Base-by-base conservation (phyloP, 2,329 filamentous ascomycete genomes). In the Celoporthe dispersa region DNA sequence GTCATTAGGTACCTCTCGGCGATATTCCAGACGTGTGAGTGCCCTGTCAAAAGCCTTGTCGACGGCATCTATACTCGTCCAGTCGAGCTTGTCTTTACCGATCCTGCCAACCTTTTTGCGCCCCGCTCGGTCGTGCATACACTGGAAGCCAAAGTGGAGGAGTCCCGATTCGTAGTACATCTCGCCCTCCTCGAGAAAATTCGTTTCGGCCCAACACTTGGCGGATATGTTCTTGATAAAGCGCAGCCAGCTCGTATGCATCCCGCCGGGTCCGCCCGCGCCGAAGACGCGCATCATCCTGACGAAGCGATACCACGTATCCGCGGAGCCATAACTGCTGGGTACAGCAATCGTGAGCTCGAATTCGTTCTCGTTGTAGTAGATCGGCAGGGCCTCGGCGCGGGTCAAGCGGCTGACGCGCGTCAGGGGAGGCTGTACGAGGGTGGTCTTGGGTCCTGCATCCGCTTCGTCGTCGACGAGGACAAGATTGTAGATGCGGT, bases 361-460 rank as follows among this genome's bases (percentile, higher is more conserved):
- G 7, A 57, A 57, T 7, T 16, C 1, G 53, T 57, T 57, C 53
- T 57, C 5, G 53, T 37, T 31, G 14, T 68, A 68, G 51, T 65
- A 68, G 31, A 65, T 51, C 0, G 51, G 28, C 5, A 68, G 61
- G 1, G 61, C 28, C 22, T 68, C 67, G 12, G 28, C 9, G 19
- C 67, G 67, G 16, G 59, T 8, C 16, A 25, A 62, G 19, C 44
- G 57, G 61, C 57, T 68, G 5, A 44, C 35, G 7, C 51, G 51
- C 1, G 51, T 16, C 3, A 68, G 51, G 5, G 67, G 9, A 1
- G 61, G 67, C 31, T 68, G 67, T 8, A 16, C 25, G 25, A 57
- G 53, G 11, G 51, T 55, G 5, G 25, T 6, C 25, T 31, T 31
- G 14, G 6, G 11, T 8, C 16, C 7, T 1, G 7, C 22, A n/a